Conservation (phyloP, 331 rosid genomes). For the Malus hybrid region DNA sequence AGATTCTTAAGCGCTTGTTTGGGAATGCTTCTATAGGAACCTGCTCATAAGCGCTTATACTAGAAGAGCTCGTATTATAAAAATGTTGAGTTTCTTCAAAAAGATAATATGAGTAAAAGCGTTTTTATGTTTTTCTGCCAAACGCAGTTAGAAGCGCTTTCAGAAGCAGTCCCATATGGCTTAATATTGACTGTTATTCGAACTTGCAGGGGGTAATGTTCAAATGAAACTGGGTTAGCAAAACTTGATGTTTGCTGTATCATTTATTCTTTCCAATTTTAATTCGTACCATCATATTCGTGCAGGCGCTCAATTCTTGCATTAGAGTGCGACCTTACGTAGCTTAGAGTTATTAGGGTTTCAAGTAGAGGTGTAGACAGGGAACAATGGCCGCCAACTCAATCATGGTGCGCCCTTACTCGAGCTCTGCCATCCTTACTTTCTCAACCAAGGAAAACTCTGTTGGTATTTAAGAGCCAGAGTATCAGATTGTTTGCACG, state of each 20-base stretch:
- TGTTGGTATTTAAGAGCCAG: not conserved
- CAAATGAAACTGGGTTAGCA: not conserved
- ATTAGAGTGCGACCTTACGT: not conserved
- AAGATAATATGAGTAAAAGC: not conserved
- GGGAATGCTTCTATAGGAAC: no score
- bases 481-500: not conserved
- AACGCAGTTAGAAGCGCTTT: not conserved
- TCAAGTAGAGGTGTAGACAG: not conserved
- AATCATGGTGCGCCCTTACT: not conserved
- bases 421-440: not conserved
- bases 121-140: not conserved
- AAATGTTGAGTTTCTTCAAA: not conserved
- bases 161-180: not conserved
- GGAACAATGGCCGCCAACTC: constrained; percentile 5
- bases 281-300: not conserved
- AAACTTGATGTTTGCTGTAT: not conserved
- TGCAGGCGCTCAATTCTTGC: not conserved
- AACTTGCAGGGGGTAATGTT: not conserved
- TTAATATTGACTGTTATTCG: not conserved
- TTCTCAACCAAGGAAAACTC: not conserved
- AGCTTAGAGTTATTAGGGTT: not conserved
- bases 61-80: no score
- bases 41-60: no score
- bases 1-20: not conserved
- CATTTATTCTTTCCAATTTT: not conserved